phyloP scores from a whole-genome alignment of 176 grass and related monocot species.

The Aegilops longissima region DNA sequence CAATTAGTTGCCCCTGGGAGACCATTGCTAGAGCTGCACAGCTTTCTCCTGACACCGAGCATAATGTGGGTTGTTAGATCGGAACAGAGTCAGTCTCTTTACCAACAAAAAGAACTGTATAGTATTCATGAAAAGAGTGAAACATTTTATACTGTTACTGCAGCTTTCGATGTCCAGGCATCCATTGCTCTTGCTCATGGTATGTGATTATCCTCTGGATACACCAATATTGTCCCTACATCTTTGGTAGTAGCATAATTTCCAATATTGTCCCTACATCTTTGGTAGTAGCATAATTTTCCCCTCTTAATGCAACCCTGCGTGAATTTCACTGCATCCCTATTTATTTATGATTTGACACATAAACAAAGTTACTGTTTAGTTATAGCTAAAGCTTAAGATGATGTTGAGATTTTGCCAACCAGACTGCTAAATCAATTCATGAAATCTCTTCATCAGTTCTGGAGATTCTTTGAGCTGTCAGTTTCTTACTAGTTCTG shows the following conservation, averaged over 20 bases:
- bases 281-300: background rate
- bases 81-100: slow-evolving; percentile 34
- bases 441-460: slow-evolving; percentile 9
- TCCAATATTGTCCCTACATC: background rate
- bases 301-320: background rate
- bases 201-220: slow-evolving; percentile 19
- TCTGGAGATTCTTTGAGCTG: background rate
- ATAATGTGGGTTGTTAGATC: slow-evolving; percentile 38
- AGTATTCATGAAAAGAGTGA: slow-evolving; percentile 11
- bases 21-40: background rate
- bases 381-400: background rate
- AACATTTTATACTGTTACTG: slow-evolving; percentile 23
- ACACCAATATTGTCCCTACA: background rate
- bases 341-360: slow-evolving; percentile 7
- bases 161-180: slow-evolving; percentile 42
- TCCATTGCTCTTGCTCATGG: slow-evolving; percentile 11
- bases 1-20: background rate
- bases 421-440: slow-evolving; percentile 22
- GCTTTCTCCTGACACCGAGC: background rate
- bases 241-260: background rate
- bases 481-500: background rate
- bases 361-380: background rate
- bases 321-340: background rate
- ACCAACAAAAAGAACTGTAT: slow-evolving; percentile 26
- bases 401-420: background rate